A percentile compares a stretch with the other conserved stretches of the same genome.
Conservation (phyloP, 1,139 yeast species). For the Yamadazyma triangularis region DNA sequence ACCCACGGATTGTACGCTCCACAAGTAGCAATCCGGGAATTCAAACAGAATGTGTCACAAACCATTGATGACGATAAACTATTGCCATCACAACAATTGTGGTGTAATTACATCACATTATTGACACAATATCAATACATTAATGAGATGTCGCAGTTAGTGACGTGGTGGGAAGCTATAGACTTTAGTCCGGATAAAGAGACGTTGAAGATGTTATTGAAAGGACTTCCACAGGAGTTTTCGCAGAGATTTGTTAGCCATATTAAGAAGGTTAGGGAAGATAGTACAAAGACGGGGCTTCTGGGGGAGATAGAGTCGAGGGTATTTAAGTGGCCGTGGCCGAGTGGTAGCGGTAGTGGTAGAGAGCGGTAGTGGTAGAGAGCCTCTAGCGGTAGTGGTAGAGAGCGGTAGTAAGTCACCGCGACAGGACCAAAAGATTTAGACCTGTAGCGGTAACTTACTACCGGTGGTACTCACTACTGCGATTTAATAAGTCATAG, state of each 20-base stretch:
- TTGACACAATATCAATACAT: conserved; percentile 44
- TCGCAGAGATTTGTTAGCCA: conserved; percentile 38
- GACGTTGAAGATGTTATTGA: conserved; percentile 33
- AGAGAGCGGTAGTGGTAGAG: no score
- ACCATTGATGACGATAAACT: conserved; percentile 17
- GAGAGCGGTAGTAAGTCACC: neutral
- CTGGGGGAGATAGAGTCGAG: no score
- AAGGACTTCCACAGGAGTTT: conserved; percentile 37
- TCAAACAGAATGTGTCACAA: conserved; percentile 32
- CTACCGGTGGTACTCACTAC: no score
- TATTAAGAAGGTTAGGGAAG: conserved; percentile 21
- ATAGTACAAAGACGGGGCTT: conserved; percentile 10
- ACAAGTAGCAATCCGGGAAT: conserved; percentile 59
- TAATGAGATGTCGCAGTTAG: conserved; percentile 46
- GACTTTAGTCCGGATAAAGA: conserved; percentile 40
- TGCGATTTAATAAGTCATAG: no score
- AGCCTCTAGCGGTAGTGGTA: no score
- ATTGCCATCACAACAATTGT: conserved; percentile 43
- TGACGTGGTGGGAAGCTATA: conserved; percentile 58
- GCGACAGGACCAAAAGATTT: neutral
- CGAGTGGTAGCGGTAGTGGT: no score
- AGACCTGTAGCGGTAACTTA: no score
- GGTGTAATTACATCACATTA: conserved; percentile 50
- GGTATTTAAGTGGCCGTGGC: neutral
- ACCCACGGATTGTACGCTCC: conserved; percentile 56